These are phyloP conservation scores for Trichoderma oligosporum DNA, from an alignment of 2,329 filamentous ascomycete species.

Conservation along the genomic window DNA sequence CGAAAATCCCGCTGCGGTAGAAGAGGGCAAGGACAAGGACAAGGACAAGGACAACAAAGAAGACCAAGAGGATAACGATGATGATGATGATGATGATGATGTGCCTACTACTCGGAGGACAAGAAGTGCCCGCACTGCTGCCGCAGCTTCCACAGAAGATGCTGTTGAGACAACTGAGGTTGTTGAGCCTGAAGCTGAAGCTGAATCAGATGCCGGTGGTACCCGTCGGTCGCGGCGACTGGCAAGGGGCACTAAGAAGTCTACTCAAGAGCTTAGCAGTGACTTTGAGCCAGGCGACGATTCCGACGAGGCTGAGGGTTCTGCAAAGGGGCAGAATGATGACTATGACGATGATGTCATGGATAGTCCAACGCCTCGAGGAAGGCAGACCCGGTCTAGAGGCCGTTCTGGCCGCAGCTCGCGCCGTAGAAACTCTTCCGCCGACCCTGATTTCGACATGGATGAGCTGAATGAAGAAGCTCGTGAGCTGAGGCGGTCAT, in stretches of 20 bases:
- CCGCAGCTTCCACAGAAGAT: slow-evolving; percentile 33
- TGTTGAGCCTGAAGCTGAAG: slow-evolving; percentile 27
- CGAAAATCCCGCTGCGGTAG: slow-evolving; percentile 26
- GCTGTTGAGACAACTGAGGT: slow-evolving; percentile 21
- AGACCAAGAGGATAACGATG: no score
- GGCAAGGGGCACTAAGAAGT: slow-evolving; percentile 44
- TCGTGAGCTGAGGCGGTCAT: slow-evolving; percentile 56
- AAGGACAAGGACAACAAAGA: slow-evolving; percentile 46
- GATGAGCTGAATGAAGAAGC: slow-evolving; percentile 65
- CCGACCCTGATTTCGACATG: slow-evolving; percentile 54
- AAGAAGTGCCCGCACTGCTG: slow-evolving; percentile 35
- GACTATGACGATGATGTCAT: slow-evolving; percentile 46
- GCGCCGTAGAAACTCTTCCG: slow-evolving; percentile 50
- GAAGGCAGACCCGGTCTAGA: slow-evolving; percentile 40
- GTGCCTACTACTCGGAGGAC: slow-evolving; percentile 47
- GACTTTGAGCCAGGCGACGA: slow-evolving; percentile 60
- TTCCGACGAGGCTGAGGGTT: slow-evolving; percentile 49
- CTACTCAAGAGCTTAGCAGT: slow-evolving; percentile 53
- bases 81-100: slow-evolving; percentile 49
- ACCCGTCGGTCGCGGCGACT: slow-evolving; percentile 42
- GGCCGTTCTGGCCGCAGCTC: slow-evolving; percentile 45
- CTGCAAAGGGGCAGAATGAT: slow-evolving; percentile 38
- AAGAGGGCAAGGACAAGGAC: slow-evolving; percentile 25
- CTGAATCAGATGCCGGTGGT: slow-evolving; percentile 30
- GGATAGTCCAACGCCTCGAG: slow-evolving; percentile 49